Conservation (phyloP, 208 protist species). For the Trypanosomatidae sp. region DNA sequence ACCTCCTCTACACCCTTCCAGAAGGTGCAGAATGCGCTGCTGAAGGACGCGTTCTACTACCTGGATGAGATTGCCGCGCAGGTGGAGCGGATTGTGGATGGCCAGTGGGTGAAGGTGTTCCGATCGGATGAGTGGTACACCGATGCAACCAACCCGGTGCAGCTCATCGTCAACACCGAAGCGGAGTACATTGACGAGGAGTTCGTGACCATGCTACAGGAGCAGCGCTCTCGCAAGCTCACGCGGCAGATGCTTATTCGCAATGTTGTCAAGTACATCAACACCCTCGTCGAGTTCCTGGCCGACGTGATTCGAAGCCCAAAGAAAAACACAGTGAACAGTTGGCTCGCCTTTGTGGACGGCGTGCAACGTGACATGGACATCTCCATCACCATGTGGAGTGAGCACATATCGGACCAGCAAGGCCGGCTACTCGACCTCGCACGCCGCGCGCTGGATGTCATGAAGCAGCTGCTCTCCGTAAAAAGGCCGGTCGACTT, state of each 20-base stretch:
- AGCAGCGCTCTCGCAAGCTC: conserved; percentile 55
- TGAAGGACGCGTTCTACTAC: conserved; percentile 75
- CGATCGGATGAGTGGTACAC: conserved; percentile 71
- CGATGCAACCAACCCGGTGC: conserved; percentile 65
- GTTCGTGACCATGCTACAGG: conserved; percentile 72
- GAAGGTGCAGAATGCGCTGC: conserved; percentile 61
- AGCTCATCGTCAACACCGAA: conserved; percentile 81
- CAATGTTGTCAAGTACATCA: conserved; percentile 76
- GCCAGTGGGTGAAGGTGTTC: conserved; percentile 77
- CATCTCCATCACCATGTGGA: conserved; percentile 62
- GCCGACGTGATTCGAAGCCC: conserved; percentile 81
- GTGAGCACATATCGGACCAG: conserved; percentile 30
- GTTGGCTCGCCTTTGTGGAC: conserved; percentile 72
- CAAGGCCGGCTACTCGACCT: conserved; percentile 56
- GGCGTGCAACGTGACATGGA: conserved; percentile 66
- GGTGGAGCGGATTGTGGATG: conserved; percentile 74
- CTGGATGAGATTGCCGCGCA: conserved; percentile 84
- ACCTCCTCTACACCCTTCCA: conserved; percentile 57
- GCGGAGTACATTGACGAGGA: conserved; percentile 87
- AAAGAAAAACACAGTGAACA: conserved; percentile 62
- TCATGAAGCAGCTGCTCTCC: conserved; percentile 57
- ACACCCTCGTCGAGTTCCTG: conserved; percentile 75
- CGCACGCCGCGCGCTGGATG: conserved; percentile 51
- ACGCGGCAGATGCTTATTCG: conserved; percentile 71
- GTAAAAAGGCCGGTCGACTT: conserved; percentile 76